A percentile compares a stretch with the other conserved stretches of the same genome.
phyloP scores from a whole-genome alignment of 2,329 filamentous ascomycete species.

The Colletotrichum lindemuthianum region DNA sequence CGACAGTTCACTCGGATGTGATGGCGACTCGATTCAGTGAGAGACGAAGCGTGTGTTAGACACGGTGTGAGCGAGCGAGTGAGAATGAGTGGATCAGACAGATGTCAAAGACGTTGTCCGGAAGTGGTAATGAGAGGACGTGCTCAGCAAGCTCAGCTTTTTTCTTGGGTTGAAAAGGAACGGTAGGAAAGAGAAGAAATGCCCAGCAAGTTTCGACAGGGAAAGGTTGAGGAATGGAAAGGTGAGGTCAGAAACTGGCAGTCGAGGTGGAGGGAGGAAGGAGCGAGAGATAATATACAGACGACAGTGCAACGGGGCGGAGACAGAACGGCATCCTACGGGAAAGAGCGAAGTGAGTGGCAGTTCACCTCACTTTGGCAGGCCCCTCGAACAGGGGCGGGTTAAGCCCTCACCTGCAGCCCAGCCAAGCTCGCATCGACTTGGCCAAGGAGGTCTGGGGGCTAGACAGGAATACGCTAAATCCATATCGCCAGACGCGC shows the following conservation, averaged over 20 bases:
- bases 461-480: constrained; percentile 23
- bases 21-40: constrained; percentile 35
- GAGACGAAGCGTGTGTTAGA: constrained; percentile 32
- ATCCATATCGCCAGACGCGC: constrained; percentile 17
- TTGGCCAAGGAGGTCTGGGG: constrained; percentile 11
- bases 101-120: constrained; percentile 39
- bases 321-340: constrained; percentile 19
- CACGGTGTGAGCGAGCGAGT: constrained; percentile 33
- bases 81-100: constrained; percentile 45
- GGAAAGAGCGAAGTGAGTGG: constrained; percentile 17
- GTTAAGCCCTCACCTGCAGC: constrained; percentile 9
- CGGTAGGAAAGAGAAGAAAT: constrained; percentile 35
- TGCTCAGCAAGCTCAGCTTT: constrained; percentile 45
- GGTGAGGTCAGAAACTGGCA: constrained; percentile 14
- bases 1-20: constrained; percentile 34
- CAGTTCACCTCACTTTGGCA: constrained; percentile 8
- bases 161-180: constrained; percentile 27
- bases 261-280: constrained; percentile 15
- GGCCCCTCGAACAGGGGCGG: background rate
- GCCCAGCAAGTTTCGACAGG: constrained; percentile 31
- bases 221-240: constrained; percentile 39
- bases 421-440: constrained; percentile 10
- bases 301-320: too few relatives aligned
- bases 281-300: constrained; percentile 26
- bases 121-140: constrained; percentile 46